Base-by-base conservation (phyloP, 2,329 filamentous ascomycete genomes). In the Talaromyces sp. region DNA sequence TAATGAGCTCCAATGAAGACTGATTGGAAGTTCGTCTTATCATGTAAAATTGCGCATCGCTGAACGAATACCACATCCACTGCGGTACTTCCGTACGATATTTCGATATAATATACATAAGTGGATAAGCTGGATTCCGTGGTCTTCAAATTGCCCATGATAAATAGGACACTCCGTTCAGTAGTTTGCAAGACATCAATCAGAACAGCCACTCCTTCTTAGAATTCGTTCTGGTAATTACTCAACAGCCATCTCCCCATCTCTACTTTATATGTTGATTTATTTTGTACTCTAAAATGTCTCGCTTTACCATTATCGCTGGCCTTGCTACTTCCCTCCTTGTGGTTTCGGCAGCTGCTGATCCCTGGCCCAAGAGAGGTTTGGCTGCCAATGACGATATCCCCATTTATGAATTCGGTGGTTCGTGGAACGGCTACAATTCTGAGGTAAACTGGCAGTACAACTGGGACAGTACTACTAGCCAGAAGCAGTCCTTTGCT, bases 381-480 rank as follows among this genome's bases (percentile, higher is more conserved):
- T 22, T 63, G 39, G 61, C 61, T 57, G 61, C 50, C 37, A 63
- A 63, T 24, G 61, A 63, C 22, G 61, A 63, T 47, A 16, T 63
- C 13, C 50, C 50, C 7, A 57, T 63, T 9, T 63, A 37, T 50
- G 50, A 63, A 16, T 63, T 63, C 31, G 61, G 61, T 37, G 61
- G 61, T 24, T 63, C 50, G 16, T 63, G 61, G 61, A 33, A 63
- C 7, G 33, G 19, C 11, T 22, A 56, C 39, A 24, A 14, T 45
- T 63, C 61, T 14, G 22, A 63, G 19, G 48, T 63, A 1, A 63
- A 63, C 59, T 82, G 81, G 81, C 76, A 76, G 50, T 82, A 82
- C 72, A 79, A 82, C 72, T 82, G 81, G 81, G 78, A 72, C 54
- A 67, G 71, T 58, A 67, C 67, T 33, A 54, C 71, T 22, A 78